phyloP scores from a whole-genome alignment of 805 yeast genomes.

The Isabelozyma heimii region DNA sequence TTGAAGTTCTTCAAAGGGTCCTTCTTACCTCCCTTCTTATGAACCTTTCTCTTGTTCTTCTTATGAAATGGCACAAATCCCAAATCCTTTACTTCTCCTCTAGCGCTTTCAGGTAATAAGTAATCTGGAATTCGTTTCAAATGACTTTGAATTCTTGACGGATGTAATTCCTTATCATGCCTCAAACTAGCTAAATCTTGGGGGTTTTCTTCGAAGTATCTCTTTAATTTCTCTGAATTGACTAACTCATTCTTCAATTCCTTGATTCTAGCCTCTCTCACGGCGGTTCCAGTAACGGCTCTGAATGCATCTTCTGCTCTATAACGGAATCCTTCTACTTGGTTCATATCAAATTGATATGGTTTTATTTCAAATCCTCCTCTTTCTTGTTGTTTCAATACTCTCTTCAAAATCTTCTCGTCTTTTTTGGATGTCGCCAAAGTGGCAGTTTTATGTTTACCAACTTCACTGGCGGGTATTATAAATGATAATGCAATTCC shows the following conservation, averaged over 20 bases:
- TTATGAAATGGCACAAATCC: constrained; percentile 76
- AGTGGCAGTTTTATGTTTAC: constrained; percentile 81
- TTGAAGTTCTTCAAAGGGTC: constrained; percentile 63
- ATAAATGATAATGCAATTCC: constrained; percentile 95
- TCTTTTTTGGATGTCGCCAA: constrained; percentile 72
- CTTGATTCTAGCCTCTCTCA: constrained; percentile 89
- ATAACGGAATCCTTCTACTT: constrained; percentile 93
- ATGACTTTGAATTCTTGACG: constrained; percentile 78
- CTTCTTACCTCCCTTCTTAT: constrained; percentile 37
- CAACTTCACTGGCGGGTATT: constrained; percentile 77
- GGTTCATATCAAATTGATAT: constrained; percentile 85
- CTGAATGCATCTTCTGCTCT: constrained; percentile 97
- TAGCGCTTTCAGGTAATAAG: constrained; percentile 75
- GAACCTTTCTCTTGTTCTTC: constrained; percentile 33
- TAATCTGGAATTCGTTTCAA: constrained; percentile 92
- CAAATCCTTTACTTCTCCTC: constrained; percentile 50
- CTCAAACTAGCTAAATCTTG: constrained; percentile 85
- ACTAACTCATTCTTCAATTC: constrained; percentile 85
- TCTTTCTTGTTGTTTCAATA: constrained; percentile 72
- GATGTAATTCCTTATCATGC: constrained; percentile 87
- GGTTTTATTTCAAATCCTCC: constrained; percentile 77
- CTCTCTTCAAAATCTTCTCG: constrained; percentile 78
- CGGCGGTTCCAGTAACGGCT: constrained; percentile 84
- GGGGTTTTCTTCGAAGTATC: constrained; percentile 97
- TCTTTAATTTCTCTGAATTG: constrained; percentile 83